phyloP scores from a whole-genome alignment of 148 eudicot species.

The Beta vulgaris region DNA sequence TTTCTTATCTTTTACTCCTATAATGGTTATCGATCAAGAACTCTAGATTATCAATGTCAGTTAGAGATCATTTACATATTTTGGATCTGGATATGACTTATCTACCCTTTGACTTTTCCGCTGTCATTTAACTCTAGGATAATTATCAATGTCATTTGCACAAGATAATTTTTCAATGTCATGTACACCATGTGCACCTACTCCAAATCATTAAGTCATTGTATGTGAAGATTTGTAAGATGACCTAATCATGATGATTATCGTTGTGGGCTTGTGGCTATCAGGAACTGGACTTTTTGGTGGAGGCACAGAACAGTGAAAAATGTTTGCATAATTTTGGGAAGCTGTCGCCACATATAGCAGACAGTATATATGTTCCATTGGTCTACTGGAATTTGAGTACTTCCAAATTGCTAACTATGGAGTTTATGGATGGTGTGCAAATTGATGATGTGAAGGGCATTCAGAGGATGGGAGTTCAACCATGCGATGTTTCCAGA shows the following conservation, averaged over 20 bases:
- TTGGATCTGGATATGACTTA: not conserved
- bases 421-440: conserved; percentile 90
- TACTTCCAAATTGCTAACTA: conserved; percentile 81
- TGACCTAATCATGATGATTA: not conserved
- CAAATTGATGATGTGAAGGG: conserved; percentile 67
- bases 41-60: no score
- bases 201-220: not conserved
- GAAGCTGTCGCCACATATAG: conserved; percentile 83
- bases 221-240: not conserved
- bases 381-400: conserved; percentile 74
- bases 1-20: not conserved
- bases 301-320: conserved; percentile 85
- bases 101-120: not conserved
- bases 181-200: not conserved
- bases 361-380: conserved; percentile 81
- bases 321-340: conserved; percentile 87
- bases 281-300: conserved; percentile 90
- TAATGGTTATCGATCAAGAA: not conserved
- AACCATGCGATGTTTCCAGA: conserved; percentile 71
- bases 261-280: conserved; percentile 30
- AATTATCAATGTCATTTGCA: not conserved
- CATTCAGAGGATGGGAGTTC: conserved; percentile 63
- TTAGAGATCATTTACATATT: no score
- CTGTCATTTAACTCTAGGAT: not conserved
- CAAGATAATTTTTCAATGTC: not conserved